Percentiles rank a stretch among this genome's conserved stretches.
Evolutionary conservation across 2,329 filamentous ascomycete species (phyloP).

Genomic region (Claviceps digitariae): DNA sequence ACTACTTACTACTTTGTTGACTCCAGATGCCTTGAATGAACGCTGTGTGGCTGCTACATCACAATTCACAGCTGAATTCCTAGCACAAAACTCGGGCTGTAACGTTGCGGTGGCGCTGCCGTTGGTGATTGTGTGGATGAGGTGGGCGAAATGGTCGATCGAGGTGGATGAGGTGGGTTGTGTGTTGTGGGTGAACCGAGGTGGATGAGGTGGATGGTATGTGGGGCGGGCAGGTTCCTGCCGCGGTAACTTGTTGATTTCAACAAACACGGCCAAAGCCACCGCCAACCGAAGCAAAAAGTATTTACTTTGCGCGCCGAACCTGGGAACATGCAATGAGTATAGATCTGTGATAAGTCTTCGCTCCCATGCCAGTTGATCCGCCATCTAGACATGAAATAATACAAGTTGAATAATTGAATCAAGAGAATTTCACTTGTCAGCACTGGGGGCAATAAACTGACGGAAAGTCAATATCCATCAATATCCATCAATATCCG

Average conservation of each 20-base stretch:
- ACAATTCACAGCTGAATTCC: neutral
- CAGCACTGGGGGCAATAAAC: neutral
- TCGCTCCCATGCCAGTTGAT: too few relatives aligned
- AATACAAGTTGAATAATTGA: neutral
- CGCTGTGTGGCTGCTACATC: neutral
- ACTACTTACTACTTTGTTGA: neutral
- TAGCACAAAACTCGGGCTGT: slow-evolving; percentile 7
- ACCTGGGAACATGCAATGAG: too few relatives aligned
- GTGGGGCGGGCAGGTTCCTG: too few relatives aligned
- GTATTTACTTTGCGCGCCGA: too few relatives aligned
- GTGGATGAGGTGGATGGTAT: neutral
- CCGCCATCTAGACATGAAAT: too few relatives aligned
- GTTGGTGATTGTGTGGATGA: neutral
- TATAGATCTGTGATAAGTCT: too few relatives aligned
- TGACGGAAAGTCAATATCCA: too few relatives aligned
- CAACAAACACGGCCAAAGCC: too few relatives aligned
- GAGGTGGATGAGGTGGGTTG: too few relatives aligned
- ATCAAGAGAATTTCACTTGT: neutral
- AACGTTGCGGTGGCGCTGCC: slow-evolving; percentile 11
- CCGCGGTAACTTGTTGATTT: too few relatives aligned
- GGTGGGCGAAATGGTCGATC: neutral
- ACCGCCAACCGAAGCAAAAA: too few relatives aligned
- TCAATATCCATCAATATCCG: neutral
- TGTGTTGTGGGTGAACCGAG: too few relatives aligned
- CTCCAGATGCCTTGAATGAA: neutral